Percentiles rank a stretch among this genome's conserved stretches.
phyloP scores from a whole-genome alignment of 1,284 basidiomycete species.

The Chalciporus piperatoides region DNA sequence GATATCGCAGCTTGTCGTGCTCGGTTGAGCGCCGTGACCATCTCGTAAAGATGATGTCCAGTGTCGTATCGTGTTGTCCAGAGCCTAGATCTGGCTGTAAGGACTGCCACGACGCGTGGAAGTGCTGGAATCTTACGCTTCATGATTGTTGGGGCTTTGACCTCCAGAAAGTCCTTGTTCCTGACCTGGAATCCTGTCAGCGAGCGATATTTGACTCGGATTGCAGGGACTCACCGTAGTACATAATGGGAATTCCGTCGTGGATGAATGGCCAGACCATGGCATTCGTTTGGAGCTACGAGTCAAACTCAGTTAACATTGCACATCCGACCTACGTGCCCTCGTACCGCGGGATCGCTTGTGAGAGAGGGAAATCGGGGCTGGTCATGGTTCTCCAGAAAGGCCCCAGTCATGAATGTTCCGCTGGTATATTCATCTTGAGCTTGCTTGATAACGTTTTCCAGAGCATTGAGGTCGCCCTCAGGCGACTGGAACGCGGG shows the following conservation, averaged over 20 bases:
- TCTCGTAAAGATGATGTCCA: conserved; percentile 48
- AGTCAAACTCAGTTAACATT: conserved; percentile 11
- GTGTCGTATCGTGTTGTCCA: conserved; percentile 53
- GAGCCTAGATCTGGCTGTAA: conserved; percentile 38
- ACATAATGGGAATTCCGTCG: conserved; percentile 65
- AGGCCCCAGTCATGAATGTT: conserved; percentile 58
- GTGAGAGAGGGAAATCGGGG: conserved; percentile 60
- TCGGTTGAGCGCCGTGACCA: conserved; percentile 55
- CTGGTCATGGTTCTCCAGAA: conserved; percentile 80
- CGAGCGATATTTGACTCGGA: neutral
- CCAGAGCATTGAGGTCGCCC: conserved; percentile 56
- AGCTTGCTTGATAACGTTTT: conserved; percentile 40
- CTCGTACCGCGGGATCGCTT: conserved; percentile 41
- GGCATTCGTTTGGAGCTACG: conserved; percentile 46
- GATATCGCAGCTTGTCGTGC: conserved; percentile 56
- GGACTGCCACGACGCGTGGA: neutral
- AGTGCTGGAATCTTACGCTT: conserved; percentile 39
- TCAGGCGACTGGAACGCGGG: conserved; percentile 51
- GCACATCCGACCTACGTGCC: conserved; percentile 29
- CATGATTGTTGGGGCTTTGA: conserved; percentile 55
- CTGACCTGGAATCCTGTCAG: conserved; percentile 35
- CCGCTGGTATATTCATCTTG: conserved; percentile 48
- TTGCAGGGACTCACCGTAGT: conserved; percentile 48
- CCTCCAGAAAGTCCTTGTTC: conserved; percentile 62
- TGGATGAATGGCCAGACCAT: conserved; percentile 48